Evolutionary conservation across 2,329 filamentous ascomycete genomes (phyloP).

Genomic region (Microsporum audouinii): DNA sequence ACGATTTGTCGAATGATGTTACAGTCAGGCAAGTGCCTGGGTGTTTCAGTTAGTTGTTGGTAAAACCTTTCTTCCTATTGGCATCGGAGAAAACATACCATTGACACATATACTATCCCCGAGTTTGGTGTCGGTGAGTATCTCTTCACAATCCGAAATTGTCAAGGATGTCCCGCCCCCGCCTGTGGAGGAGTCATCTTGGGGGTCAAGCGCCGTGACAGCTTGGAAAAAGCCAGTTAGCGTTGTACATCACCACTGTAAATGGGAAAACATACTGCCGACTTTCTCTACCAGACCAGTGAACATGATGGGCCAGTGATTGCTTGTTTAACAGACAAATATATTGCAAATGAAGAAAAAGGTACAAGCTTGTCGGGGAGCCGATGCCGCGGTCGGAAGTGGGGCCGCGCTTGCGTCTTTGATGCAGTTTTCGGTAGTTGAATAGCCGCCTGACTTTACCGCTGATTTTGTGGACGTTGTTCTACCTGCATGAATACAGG

Average conservation of each 20-base stretch:
- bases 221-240: slow-evolving; percentile 33
- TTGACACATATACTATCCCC: slow-evolving; percentile 95
- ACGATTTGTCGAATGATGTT: slow-evolving; percentile 51
- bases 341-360: not conserved
- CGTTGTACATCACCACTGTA: not conserved
- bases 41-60: not conserved
- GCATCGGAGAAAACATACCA: slow-evolving; percentile 38
- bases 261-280: slow-evolving; percentile 56
- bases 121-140: slow-evolving; percentile 71
- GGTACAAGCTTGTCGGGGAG: not conserved
- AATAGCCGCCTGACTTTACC: not conserved
- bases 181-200: slow-evolving; percentile 59
- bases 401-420: not conserved
- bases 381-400: slow-evolving; percentile 2
- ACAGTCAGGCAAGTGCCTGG: slow-evolving; percentile 77
- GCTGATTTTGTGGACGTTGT: not conserved
- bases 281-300: slow-evolving; percentile 89
- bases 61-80: not conserved
- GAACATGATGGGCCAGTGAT: slow-evolving; percentile 55
- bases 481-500: not conserved
- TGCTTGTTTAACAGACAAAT: not conserved
- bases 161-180: slow-evolving; percentile 81
- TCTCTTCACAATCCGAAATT: slow-evolving; percentile 61
- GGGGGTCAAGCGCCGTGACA: slow-evolving; percentile 66
- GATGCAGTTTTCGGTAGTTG: not conserved